These are phyloP conservation scores for Leptomonas pyrrhocoris DNA, from an alignment of 208 protist genomes.

Conservation along the genomic window DNA sequence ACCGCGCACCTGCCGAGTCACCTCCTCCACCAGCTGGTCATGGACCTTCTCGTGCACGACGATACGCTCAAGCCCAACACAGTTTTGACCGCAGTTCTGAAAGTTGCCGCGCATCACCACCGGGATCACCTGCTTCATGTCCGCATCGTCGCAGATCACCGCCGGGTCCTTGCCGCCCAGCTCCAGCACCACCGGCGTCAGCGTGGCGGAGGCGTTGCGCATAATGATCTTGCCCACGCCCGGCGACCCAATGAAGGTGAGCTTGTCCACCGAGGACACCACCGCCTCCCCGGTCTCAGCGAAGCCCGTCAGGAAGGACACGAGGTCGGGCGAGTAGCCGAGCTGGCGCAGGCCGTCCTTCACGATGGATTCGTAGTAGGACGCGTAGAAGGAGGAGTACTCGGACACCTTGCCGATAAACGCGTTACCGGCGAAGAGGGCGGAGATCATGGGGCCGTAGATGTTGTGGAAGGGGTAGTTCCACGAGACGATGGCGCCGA, in stretches of 20 bases:
- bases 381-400: conserved; percentile 92
- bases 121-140: conserved; percentile 89
- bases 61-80: conserved; percentile 88
- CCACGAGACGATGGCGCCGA: conserved; percentile 93
- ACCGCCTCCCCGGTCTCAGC: conserved; percentile 92
- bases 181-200: conserved; percentile 95
- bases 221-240: conserved; percentile 91
- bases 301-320: conserved; percentile 93
- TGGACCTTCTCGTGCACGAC: conserved; percentile 89
- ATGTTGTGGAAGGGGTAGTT: conserved; percentile 98
- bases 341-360: conserved; percentile 82
- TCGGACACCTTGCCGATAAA: conserved; percentile 95
- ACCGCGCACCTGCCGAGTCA: conserved; percentile 53
- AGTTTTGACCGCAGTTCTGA: conserved; percentile 95
- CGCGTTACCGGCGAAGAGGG: conserved; percentile 94
- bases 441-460: conserved; percentile 93
- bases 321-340: conserved; percentile 91
- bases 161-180: conserved; percentile 96
- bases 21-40: conserved; percentile 77
- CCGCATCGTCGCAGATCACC: conserved; percentile 91
- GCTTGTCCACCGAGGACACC: conserved; percentile 89
- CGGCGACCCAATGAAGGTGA: conserved; percentile 93
- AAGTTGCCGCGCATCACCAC: conserved; percentile 91
- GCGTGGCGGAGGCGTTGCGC: conserved; percentile 85
- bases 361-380: conserved; percentile 93